Base-by-base conservation (phyloP, 2,329 filamentous ascomycete genomes). In the Cladosporium colombiae region DNA sequence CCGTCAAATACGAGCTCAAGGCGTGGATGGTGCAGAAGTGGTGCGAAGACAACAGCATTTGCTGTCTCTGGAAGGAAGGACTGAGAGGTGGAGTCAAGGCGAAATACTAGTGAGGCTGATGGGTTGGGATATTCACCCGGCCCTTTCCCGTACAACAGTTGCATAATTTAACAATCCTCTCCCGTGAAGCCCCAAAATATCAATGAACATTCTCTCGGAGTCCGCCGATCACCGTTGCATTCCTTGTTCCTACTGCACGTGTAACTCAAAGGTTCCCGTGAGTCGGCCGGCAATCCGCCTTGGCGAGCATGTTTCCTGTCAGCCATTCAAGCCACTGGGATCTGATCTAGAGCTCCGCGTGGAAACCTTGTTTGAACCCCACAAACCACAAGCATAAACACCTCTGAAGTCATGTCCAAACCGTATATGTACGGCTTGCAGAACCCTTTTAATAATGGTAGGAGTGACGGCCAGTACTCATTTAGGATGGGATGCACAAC, bases 11-110 rank as follows among this genome's bases (percentile, higher is more conserved):
- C 52, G 71, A 74, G 58, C 49, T 80, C 27, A 73, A 76, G 67
- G 80, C 86, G 0, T 81, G 76, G 33, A 88, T 91, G 74, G 90
- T 96, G 21, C 93, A 95, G 82, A 87, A 85, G 72, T 98, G 94
- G 94, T 97, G 94, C 74, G 91, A 97, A 78, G 88, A 87, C 49
- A 90, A 90, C 76, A 93, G 93, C 55, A 83, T 98, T 11, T 96
- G 93, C 73, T 97, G 93, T 77, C 81, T 93, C 35, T 91, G 88
- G 88, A 88, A 83, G 71, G 84, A 86, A 69, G 75, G 77, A 14
- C 65, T 78, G n/a, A 72, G 75, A 53, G 75, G 76, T n/a, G 75
- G 75, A 6, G 74, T 76, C 18, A 72, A 71, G 66, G 68, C 68
- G 31, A 69, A 67, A 58, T 77, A 78, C 67, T 77, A 65, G 70